These are phyloP conservation scores for Fraxinus floribunda DNA, from an alignment of 305 asterid genomes.

Conservation along the genomic window DNA sequence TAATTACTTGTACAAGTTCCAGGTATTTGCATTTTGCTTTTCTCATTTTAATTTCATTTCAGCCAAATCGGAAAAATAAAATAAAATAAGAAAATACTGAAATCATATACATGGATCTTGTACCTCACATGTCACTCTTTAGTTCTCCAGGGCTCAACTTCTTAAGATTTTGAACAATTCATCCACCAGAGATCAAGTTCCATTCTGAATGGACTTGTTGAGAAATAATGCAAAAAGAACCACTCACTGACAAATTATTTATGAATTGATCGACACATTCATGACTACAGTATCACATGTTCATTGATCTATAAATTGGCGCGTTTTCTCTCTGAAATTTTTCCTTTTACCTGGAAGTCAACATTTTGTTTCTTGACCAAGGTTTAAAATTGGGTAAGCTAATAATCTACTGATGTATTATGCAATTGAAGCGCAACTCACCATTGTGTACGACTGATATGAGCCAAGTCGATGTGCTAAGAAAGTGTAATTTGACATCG, in stretches of 20 bases:
- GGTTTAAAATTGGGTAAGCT: slow-evolving; percentile 7
- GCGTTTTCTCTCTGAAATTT: neutral
- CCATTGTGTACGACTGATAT: slow-evolving; percentile 2
- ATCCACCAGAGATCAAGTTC: slow-evolving; percentile 8
- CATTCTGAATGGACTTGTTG: slow-evolving; percentile 2
- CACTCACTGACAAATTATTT: neutral
- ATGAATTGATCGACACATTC: slow-evolving; percentile 7
- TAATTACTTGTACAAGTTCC: slow-evolving; percentile 88
- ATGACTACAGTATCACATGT: neutral
- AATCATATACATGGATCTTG: neutral
- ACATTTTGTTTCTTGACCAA: slow-evolving; percentile 3
- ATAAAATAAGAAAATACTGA: neutral
- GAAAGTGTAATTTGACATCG: neutral
- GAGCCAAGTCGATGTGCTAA: neutral
- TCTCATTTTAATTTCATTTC: slow-evolving; percentile 29
- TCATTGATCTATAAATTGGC: slow-evolving; percentile 3
- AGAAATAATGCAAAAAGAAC: neutral
- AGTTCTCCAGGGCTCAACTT: slow-evolving; percentile 1
- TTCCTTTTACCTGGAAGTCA: neutral
- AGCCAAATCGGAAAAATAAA: neutral
- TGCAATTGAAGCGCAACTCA: slow-evolving; percentile 3
- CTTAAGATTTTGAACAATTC: neutral
- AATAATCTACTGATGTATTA: neutral
- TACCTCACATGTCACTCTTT: neutral
- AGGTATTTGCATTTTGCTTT: slow-evolving; percentile 46